Base-by-base conservation (phyloP, 805 yeast species). In the Hanseniaspora taiwanica region DNA sequence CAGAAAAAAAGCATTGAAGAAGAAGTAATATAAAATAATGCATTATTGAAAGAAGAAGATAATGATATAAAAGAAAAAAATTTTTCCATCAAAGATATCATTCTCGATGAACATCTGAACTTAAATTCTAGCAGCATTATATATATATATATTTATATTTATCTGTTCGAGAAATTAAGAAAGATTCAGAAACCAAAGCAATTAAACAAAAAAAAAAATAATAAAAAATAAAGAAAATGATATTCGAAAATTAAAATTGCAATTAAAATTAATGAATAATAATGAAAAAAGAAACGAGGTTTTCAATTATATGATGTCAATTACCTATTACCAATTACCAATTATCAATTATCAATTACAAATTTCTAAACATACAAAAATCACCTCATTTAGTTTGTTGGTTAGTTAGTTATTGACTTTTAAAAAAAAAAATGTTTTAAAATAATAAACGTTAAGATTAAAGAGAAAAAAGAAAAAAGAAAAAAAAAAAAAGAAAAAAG, bases 361-460 rank as follows among this genome's bases (percentile, higher is more conserved):
- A 25, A 14, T 12, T 12, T 12, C 29, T 12, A 10, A 23, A 23
- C 10, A 23, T 23, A 10, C 7, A 23, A 23, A 23, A 23, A 23
- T 23, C 25, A 23, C n/a, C n/a, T n/a, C n/a, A n/a, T n/a, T n/a
- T n/a, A n/a, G n/a, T n/a, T n/a, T n/a, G n/a, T n/a, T n/a, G n/a
- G n/a, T n/a, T n/a, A n/a, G n/a, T n/a, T n/a, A n/a, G n/a, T n/a
- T n/a, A n/a, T n/a, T n/a, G n/a, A 8, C 29, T 7, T 5, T 5
- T 7, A 25, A 25, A 35, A 14, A 20, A 35, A 35, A 35, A 35
- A 35, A 40, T 40, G 38, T 45, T 37, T 46, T 42, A 42, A 40
- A 21, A 39, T 20, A 8, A 27, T 25, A 19, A 29, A 19, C 35
- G 14, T 17, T 4, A 19, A 32, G 38, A 36, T 13, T 12, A 36